phyloP scores from a whole-genome alignment of 2,329 filamentous ascomycete species.

The Mycosphaerelloides madeirae region DNA sequence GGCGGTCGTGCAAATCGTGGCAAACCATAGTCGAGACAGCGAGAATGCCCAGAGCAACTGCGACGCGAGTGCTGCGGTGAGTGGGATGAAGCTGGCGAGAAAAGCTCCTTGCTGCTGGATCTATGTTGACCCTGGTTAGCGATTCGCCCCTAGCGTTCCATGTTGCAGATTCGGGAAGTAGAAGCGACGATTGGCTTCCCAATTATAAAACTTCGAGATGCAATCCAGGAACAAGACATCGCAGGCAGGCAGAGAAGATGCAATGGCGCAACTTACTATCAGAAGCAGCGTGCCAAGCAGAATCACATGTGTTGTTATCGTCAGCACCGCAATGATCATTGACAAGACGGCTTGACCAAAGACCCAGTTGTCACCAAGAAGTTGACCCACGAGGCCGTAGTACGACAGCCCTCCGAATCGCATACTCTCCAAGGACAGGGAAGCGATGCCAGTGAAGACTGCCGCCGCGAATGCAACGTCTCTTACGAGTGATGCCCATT shows the following conservation, averaged over 20 bases:
- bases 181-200: no score
- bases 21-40: slow-evolving; percentile 30
- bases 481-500: slow-evolving; percentile 21
- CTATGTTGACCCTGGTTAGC: slow-evolving; percentile 11
- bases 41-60: slow-evolving; percentile 28
- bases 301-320: slow-evolving; percentile 21
- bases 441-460: slow-evolving; percentile 22
- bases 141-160: not conserved
- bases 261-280: slow-evolving; percentile 26
- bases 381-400: slow-evolving; percentile 19
- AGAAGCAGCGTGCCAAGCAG: slow-evolving; percentile 23
- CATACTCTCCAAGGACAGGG: slow-evolving; percentile 25
- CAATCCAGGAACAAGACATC: no score
- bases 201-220: no score
- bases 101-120: slow-evolving; percentile 25
- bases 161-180: no score
- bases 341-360: slow-evolving; percentile 21
- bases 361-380: slow-evolving; percentile 20
- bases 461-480: slow-evolving; percentile 29
- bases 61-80: slow-evolving; percentile 27
- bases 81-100: slow-evolving; percentile 23
- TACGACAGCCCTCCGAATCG: slow-evolving; percentile 25
- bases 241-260: no score
- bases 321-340: slow-evolving; percentile 17
- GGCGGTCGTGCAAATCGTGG: slow-evolving; percentile 24